phyloP scores from a whole-genome alignment of 352 stramenopile genomes.

The Plasmopara viticola region DNA sequence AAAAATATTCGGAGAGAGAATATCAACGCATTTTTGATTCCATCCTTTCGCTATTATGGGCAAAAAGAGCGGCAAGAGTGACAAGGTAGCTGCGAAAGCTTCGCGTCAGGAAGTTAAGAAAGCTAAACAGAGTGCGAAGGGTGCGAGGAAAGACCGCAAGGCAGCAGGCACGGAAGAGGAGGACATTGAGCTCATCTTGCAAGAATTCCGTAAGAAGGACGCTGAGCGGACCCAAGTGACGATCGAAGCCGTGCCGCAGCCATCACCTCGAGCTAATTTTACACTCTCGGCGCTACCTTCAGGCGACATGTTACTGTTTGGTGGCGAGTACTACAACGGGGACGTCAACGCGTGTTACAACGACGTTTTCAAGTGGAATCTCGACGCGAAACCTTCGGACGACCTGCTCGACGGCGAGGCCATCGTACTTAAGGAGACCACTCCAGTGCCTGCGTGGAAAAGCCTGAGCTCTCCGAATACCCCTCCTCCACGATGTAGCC shows the following conservation, averaged over 20 bases:
- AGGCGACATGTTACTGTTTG: constrained; percentile 91
- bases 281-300: constrained; percentile 61
- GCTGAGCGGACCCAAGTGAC: constrained; percentile 58
- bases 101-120: constrained; percentile 78
- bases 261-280: constrained; percentile 72
- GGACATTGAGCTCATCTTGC: constrained; percentile 74
- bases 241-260: constrained; percentile 46
- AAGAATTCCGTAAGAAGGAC: constrained; percentile 78
- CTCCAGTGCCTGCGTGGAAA: constrained; percentile 68
- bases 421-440: constrained; percentile 2
- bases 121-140: constrained; percentile 69
- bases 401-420: constrained; percentile 10
- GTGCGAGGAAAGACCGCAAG: constrained; percentile 77
- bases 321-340: constrained; percentile 97
- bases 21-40: no score
- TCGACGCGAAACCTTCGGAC: constrained; percentile 39
- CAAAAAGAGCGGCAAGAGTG: constrained; percentile 61
- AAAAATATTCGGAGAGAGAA: no score
- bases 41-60: constrained; percentile 24
- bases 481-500: constrained; percentile 89
- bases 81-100: constrained; percentile 68
- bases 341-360: constrained; percentile 95
- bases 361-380: constrained; percentile 92
- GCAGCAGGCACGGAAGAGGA: constrained; percentile 67
- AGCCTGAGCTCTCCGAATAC: constrained; percentile 85